A percentile compares a stretch with the other conserved stretches of the same genome.
These are phyloP conservation scores for Barnettozyma californica DNA, from an alignment of 805 yeast species.

Conservation along the genomic window DNA sequence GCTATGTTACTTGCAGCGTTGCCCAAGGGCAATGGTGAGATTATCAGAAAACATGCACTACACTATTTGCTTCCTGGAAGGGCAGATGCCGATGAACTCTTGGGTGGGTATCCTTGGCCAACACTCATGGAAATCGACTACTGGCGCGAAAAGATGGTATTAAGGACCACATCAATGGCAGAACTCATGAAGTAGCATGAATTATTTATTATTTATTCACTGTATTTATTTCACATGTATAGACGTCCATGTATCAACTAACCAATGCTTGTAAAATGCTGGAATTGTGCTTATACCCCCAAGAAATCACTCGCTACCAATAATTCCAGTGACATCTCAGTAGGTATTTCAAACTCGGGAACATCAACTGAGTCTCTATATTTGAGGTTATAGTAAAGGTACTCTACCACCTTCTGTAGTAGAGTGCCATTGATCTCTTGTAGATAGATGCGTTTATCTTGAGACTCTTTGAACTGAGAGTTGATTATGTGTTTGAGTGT, in stretches of 20 bases:
- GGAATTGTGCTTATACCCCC: constrained; percentile 39
- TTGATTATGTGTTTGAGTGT: constrained; percentile 54
- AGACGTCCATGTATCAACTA: not conserved
- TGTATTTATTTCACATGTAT: not conserved
- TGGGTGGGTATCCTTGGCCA: constrained; percentile 35
- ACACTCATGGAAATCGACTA: constrained; percentile 19
- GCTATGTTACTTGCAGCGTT: constrained; percentile 31
- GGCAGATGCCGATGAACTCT: not conserved
- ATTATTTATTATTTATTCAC: constrained; percentile 1
- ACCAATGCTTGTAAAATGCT: not conserved
- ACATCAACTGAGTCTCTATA: constrained; percentile 58
- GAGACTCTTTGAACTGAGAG: constrained; percentile 54
- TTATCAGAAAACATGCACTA: constrained; percentile 35
- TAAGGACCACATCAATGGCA: not conserved
- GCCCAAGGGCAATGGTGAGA: constrained; percentile 24
- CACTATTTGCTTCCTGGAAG: not conserved
- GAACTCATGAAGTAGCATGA: not conserved
- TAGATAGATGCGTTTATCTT: constrained; percentile 46
- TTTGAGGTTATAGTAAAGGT: constrained; percentile 68
- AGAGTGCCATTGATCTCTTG: constrained; percentile 67
- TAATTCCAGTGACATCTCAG: constrained; percentile 88
- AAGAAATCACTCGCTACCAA: constrained; percentile 90
- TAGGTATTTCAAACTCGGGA: constrained; percentile 88
- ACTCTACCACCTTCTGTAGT: constrained; percentile 78
- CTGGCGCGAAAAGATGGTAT: constrained; percentile 12